These are phyloP conservation scores for Eucalyptus marginata DNA, from an alignment of 345 rosid genomes.

Conservation along the genomic window DNA sequence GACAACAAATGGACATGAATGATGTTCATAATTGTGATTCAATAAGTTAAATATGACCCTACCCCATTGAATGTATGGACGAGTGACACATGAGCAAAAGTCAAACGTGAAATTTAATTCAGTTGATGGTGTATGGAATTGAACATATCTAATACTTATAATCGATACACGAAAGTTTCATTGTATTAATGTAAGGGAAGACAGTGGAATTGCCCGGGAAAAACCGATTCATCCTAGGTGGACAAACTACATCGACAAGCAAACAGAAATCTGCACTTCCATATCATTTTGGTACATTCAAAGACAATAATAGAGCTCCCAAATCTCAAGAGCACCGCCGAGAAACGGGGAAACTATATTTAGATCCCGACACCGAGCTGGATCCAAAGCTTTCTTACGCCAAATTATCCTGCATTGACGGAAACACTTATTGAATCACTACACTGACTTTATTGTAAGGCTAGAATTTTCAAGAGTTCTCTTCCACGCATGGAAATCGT, in stretches of 20 bases:
- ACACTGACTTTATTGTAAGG: too few relatives aligned
- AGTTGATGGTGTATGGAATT: not conserved
- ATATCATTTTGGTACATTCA: not conserved
- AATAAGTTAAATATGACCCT: not conserved
- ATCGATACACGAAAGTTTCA: not conserved
- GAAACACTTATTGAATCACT: not conserved
- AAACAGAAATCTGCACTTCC: not conserved
- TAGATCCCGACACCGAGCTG: not conserved
- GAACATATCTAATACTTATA: too few relatives aligned
- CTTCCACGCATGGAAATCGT: not conserved
- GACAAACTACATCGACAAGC: too few relatives aligned
- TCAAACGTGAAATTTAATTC: not conserved
- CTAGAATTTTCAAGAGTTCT: too few relatives aligned
- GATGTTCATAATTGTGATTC: not conserved
- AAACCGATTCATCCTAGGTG: too few relatives aligned
- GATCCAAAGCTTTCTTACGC: not conserved
- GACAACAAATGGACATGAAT: too few relatives aligned
- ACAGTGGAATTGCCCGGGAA: not conserved
- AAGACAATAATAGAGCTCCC: not conserved
- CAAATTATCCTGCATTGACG: not conserved
- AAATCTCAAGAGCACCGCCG: not conserved
- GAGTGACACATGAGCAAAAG: not conserved
- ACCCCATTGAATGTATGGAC: not conserved
- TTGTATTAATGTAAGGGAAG: not conserved
- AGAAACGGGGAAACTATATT: not conserved